Evolutionary conservation across 108 stramenopile genomes (phyloP), one percentile per base, ranked within the genome.

Genomic region (Stephanodiscus triporus): DNA sequence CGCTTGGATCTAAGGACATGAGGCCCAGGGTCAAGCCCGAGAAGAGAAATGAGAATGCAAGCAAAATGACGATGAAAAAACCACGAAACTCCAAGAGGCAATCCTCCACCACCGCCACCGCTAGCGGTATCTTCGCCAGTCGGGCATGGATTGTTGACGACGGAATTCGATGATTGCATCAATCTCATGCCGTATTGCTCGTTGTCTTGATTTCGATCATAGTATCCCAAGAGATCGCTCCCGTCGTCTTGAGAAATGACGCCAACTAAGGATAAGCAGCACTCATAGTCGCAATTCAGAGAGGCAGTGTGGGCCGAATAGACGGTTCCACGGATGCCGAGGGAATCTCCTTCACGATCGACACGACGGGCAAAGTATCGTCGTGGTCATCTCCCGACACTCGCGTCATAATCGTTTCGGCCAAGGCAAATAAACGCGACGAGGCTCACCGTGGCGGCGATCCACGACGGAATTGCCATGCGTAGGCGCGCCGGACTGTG

Each of bases 21-120:
- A 99, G 81, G 9, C 98, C 97, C n/a, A 98, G 80, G 5, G 97
- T 98, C 55, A 98, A 73, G 13, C 97, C 97, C 42, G 84, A 85
- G 73, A 98, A 98, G 16, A 95, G 75, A 16, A 92, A 95, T 0
- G 96, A 95, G 30, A 98, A 68, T 19, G 51, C 32, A 11, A 95
- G 45, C 54, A 95, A 63, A 45, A 92, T 22, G 42, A 84, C 50
- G 29, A 92, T 88, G n/a, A 11, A 89, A 29, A 7, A 89, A 58
- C 66, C 85, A 88, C 62, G 89, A 89, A 7, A 94, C 43, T 4
- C 59, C 82, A 42, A 76, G 29, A 6, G 90, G 93, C 26, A 86
- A 49, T 26, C 42, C 45, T 43, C 36, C 37, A 6, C n/a, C n/a
- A n/a, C n/a, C 40, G 61, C 60, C 66, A 16, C 45, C 63, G 10